These are phyloP conservation scores for Albugo candida DNA, from an alignment of 352 stramenopile genomes.

Conservation along the genomic window DNA sequence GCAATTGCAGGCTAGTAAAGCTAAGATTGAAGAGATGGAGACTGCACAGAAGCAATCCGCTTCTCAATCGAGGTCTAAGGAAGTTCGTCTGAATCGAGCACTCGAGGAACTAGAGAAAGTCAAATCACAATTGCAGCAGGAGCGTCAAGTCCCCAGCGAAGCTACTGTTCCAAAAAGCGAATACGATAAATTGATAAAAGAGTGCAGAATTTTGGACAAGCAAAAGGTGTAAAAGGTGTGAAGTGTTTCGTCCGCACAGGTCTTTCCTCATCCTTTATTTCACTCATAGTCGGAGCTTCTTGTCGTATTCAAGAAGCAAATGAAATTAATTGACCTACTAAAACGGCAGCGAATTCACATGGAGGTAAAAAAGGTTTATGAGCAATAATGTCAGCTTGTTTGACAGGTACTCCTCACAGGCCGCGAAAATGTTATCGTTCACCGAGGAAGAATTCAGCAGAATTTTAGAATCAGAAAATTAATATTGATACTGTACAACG, in stretches of 20 bases:
- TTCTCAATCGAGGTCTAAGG: conserved; percentile 57
- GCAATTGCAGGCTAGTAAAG: conserved; percentile 26
- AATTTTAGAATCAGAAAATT: conserved; percentile 25
- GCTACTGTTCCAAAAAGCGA: conserved; percentile 27
- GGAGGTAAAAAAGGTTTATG: conserved; percentile 18
- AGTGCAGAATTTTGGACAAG: conserved; percentile 65
- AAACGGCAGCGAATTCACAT: conserved; percentile 75
- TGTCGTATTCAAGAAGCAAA: conserved; percentile 68
- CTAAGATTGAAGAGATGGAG: conserved; percentile 27
- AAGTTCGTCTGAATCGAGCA: conserved; percentile 57
- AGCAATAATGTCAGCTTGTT: neutral
- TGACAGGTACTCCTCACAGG: conserved; percentile 10
- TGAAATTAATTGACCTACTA: conserved; percentile 74
- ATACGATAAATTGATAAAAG: conserved; percentile 31
- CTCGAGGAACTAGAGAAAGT: conserved; percentile 57
- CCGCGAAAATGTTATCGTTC: conserved; percentile 72
- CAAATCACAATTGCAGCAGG: conserved; percentile 42
- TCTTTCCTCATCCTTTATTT: neutral
- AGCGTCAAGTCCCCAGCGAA: conserved; percentile 23
- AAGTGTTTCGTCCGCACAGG: neutral
- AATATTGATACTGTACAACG: no score
- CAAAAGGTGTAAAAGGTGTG: conserved; percentile 39
- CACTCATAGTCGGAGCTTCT: conserved; percentile 33
- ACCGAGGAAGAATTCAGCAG: conserved; percentile 71
- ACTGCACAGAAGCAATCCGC: conserved; percentile 36